Base-by-base conservation (phyloP, 208 protist species). In the Porcisia deanei region DNA sequence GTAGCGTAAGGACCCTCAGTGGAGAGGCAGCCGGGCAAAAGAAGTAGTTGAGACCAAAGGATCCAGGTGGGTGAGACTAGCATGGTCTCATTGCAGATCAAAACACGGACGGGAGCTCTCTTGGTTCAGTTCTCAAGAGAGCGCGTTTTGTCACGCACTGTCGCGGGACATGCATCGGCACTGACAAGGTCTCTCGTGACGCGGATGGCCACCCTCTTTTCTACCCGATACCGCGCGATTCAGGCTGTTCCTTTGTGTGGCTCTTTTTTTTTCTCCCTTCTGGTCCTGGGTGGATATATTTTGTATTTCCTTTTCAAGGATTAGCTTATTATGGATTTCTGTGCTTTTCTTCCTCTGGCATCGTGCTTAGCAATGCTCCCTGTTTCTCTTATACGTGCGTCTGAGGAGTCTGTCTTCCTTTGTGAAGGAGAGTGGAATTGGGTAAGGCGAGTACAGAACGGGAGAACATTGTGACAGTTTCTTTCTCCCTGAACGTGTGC, bases 341-440 rank as follows among this genome's bases (percentile, higher is more conserved):
- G 55, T 52, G 54, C 43, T 68, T 69, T 39, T 74, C 37, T 70
- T 80, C 34, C 43, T 45, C 65, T n/a, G 18, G 1, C n/a, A 22
- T 68, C 22, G 25, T 59, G 25, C 37, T n/a, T 39, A 41, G 20
- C n/a, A 55, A 20, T 41, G 66, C 25, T 5, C 7, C 25, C 41
- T 41, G 18, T 67, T 10, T 2, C 20, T 30, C 41, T 43, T 67
- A 45, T 22, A 67, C 63, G 18, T 34, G 34, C 39, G 18, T 67
- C 18, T 25, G 63, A 34, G 63, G 22, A 34, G 63, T 43, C 22
- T 20, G 41, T 67, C 37, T 1, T 52, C 22, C 41, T 67, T 67
- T 6, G 47, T 20, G 63, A 30, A n/a, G 14, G 20, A 67, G 47
- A 49, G 10, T 39, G 63, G 41, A 34, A 67, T n/a, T 37, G 14